Percentiles rank a stretch among this genome's conserved stretches.
phyloP scores from a whole-genome alignment of 2,329 filamentous ascomycete species.

The Cryphonectria naterciae region DNA sequence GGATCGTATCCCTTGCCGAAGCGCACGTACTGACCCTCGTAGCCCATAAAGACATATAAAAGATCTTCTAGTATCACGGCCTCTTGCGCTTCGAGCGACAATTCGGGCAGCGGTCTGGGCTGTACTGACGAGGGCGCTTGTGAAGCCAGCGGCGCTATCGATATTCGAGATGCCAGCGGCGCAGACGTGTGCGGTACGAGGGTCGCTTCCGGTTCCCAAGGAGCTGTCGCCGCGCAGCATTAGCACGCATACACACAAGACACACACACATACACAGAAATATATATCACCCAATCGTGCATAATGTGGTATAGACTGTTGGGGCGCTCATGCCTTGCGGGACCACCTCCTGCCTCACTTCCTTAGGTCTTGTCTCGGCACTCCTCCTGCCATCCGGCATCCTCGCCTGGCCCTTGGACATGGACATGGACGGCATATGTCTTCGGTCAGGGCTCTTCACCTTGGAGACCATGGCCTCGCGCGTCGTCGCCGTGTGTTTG shows the following conservation, averaged over 20 bases:
- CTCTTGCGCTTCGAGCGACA: slow-evolving; percentile 84
- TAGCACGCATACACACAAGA: slow-evolving; percentile 28
- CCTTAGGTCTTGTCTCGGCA: slow-evolving; percentile 49
- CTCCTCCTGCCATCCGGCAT: slow-evolving; percentile 45
- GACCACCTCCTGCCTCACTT: slow-evolving; percentile 50
- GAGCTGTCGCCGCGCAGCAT: slow-evolving; percentile 41
- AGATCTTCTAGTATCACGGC: slow-evolving; percentile 86
- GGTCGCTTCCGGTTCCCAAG: slow-evolving; percentile 81
- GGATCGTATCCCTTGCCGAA: slow-evolving; percentile 85
- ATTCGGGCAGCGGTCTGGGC: slow-evolving; percentile 67
- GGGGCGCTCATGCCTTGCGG: slow-evolving; percentile 50
- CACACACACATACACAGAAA: neutral
- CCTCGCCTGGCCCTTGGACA: slow-evolving; percentile 40
- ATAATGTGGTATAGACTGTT: slow-evolving; percentile 5
- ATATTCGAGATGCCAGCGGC: slow-evolving; percentile 68
- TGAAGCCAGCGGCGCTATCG: slow-evolving; percentile 70
- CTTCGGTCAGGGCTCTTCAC: slow-evolving; percentile 61
- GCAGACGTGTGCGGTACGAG: slow-evolving; percentile 69
- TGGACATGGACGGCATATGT: slow-evolving; percentile 39
- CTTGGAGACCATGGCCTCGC: slow-evolving; percentile 64
- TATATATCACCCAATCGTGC: neutral
- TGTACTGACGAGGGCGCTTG: slow-evolving; percentile 71
- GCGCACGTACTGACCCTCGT: slow-evolving; percentile 95
- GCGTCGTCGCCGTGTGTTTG: slow-evolving; percentile 60
- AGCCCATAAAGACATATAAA: slow-evolving; percentile 95